A percentile compares a stretch with the other conserved stretches of the same genome.
These are phyloP conservation scores for Talaromyces sp. DNA, from an alignment of 2,329 filamentous ascomycete species.

Conservation along the genomic window DNA sequence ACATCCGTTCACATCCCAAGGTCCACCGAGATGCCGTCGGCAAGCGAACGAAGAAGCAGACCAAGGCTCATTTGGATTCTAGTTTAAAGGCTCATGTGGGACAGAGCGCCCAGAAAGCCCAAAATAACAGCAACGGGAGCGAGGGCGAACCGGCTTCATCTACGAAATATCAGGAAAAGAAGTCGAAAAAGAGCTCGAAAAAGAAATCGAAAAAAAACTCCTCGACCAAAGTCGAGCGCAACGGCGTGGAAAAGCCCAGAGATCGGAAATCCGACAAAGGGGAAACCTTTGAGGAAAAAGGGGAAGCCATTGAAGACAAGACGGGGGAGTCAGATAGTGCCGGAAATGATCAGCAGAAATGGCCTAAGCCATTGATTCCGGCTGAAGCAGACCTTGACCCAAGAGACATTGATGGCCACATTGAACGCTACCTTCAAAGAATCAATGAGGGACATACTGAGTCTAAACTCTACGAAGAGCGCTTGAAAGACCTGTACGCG, in stretches of 20 bases:
- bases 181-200: too few species aligned
- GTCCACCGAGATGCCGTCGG: too few species aligned
- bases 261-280: not conserved
- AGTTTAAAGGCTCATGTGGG: too few species aligned
- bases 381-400: not conserved
- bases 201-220: not conserved
- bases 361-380: not conserved
- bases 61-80: too few species aligned
- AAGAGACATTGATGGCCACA: not conserved
- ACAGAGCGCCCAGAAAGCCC: too few species aligned
- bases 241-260: not conserved
- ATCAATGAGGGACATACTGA: not conserved
- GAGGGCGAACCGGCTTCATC: too few species aligned
- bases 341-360: not conserved
- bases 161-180: too few species aligned
- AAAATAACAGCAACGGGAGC: too few species aligned
- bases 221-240: not conserved
- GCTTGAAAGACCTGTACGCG: not conserved
- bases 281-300: too few species aligned
- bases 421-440: not conserved
- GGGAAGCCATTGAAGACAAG: too few species aligned
- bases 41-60: too few species aligned
- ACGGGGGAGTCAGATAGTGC: not conserved
- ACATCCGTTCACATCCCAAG: too few species aligned
- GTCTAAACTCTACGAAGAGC: not conserved